Evolutionary conservation across 306 rosid genomes (phyloP), one percentile per base, ranked within the genome.

Genomic region (Crotalaria pallida): DNA sequence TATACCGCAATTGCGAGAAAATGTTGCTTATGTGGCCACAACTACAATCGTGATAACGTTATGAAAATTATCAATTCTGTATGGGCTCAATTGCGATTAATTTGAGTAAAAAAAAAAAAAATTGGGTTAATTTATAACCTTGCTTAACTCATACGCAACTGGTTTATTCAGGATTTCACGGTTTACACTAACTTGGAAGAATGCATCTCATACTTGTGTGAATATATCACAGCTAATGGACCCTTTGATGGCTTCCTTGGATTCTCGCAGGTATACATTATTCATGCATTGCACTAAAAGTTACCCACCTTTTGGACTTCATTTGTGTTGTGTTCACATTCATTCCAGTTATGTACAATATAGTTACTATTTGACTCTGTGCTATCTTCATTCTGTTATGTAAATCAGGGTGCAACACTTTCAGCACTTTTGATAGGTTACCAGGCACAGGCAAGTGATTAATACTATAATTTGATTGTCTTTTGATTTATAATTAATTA

Each of bases 221-320:
- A 92, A n/a, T 87, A 89, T 85, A 89, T 92, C 64, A 92, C 85
- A 52, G 75, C 75, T 72, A 85, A 89, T 19, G 97, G 97, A 10
- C 97, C 96, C 48, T 89, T 87, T 76, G 87, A 85, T 85, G 97
- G 97, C 12, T 69, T 92, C 26, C 91, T 85, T 57, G 95, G 94
- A 48, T 88, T 90, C 71, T 90, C 94, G 33, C 94, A 88, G 93
- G 96, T 85, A 81, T 16, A 47, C 27, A 58, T 49, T 66, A 58
- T 49, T 66, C 62, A 65, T 10, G 12, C 21, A 10, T 41, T 71
- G 65, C 43, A 40, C 53, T 5, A 3, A 10, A 17, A 50, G 5
- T 48, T 19, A 40, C 50, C 5, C 24, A 9, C 50, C 50, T 55
- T 62, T 13, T 38, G 58, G 22, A 63, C 3, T 61, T 52, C 13